A percentile compares a stretch with the other conserved stretches of the same genome.
Evolutionary conservation across 768 basidiomycete species (phyloP).

Genomic region (Flagelloscypha sp.): DNA sequence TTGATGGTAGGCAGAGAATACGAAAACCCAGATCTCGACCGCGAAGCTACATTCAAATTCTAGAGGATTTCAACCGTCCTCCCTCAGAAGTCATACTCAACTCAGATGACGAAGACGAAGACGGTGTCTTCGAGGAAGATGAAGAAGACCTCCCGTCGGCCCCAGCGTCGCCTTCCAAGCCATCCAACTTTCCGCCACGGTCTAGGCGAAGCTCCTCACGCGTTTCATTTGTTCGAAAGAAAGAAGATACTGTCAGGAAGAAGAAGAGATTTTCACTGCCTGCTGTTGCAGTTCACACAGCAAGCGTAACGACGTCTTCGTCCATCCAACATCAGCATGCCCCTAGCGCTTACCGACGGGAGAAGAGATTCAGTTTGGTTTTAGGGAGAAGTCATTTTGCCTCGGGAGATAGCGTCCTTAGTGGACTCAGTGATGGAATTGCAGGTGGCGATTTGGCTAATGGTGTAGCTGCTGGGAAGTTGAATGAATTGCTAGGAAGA

Average conservation of each 20-base stretch:
- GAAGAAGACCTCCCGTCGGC: slow-evolving; percentile 13
- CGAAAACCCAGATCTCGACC: slow-evolving; percentile 37
- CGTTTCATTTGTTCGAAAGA: slow-evolving; percentile 15
- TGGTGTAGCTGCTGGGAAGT: slow-evolving; percentile 44
- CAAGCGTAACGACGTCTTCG: slow-evolving; percentile 58
- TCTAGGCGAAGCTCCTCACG: not conserved
- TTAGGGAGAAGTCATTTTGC: too few relatives aligned
- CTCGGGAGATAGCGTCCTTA: too few relatives aligned
- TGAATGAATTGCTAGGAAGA: slow-evolving; percentile 47
- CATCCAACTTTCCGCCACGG: not conserved
- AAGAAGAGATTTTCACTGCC: slow-evolving; percentile 69
- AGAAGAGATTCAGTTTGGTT: too few relatives aligned
- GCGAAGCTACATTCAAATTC: slow-evolving; percentile 57
- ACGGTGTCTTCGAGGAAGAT: slow-evolving; percentile 1
- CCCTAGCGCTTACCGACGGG: too few relatives aligned
- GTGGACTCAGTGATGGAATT: slow-evolving; percentile 8
- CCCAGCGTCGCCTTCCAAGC: slow-evolving; percentile 1
- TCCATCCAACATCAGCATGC: slow-evolving; percentile 15
- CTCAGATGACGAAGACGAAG: slow-evolving; percentile 11
- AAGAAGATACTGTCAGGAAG: slow-evolving; percentile 55
- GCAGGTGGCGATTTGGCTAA: slow-evolving; percentile 24
- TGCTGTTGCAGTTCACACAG: slow-evolving; percentile 68
- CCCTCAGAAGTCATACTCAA: slow-evolving; percentile 9
- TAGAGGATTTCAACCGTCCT: slow-evolving; percentile 49
- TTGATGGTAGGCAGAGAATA: slow-evolving; percentile 21